Evolutionary conservation across 2,329 filamentous ascomycete species (phyloP).

Genomic region (Ploettnerulaceae sp.): DNA sequence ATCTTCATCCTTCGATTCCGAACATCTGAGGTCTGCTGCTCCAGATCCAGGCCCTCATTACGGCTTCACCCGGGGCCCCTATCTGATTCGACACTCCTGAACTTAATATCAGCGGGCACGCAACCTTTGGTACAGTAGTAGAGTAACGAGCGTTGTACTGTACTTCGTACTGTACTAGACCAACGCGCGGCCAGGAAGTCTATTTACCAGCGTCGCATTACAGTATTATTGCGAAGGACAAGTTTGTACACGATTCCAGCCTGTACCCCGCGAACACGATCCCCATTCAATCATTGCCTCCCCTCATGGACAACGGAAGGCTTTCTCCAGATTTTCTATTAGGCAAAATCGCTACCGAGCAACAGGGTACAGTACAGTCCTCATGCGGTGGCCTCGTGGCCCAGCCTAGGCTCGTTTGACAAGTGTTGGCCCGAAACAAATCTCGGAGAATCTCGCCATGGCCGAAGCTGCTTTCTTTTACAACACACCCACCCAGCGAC

Average conservation of each 20-base stretch:
- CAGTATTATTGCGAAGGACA: slow-evolving; percentile 1
- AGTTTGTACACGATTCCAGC: not conserved
- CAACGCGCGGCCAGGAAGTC: not conserved
- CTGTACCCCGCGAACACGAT: slow-evolving; percentile 1
- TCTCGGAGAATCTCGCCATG: slow-evolving; percentile 20
- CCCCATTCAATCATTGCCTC: not conserved
- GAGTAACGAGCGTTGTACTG: too few relatives aligned
- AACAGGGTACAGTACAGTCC: not conserved
- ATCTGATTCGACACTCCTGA: too few relatives aligned
- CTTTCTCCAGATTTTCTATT: slow-evolving; percentile 14
- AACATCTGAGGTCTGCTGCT: too few relatives aligned
- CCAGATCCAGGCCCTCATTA: too few relatives aligned
- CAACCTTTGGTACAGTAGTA: too few relatives aligned
- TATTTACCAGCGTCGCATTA: not conserved
- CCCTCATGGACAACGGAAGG: slow-evolving; percentile 7
- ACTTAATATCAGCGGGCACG: too few relatives aligned
- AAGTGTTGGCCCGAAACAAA: not conserved
- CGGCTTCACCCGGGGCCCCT: too few relatives aligned
- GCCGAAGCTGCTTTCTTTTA: slow-evolving; percentile 29
- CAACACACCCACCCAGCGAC: slow-evolving; percentile 23
- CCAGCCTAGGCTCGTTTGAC: not conserved
- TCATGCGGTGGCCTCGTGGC: slow-evolving; percentile 1
- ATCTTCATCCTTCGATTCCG: too few relatives aligned
- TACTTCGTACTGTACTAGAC: not conserved
- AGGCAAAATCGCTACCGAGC: slow-evolving; percentile 11